Percentiles rank a stretch among this genome's conserved stretches.
phyloP scores from a whole-genome alignment of 495 filamentous ascomycete species.

The Neurospora sp. region DNA sequence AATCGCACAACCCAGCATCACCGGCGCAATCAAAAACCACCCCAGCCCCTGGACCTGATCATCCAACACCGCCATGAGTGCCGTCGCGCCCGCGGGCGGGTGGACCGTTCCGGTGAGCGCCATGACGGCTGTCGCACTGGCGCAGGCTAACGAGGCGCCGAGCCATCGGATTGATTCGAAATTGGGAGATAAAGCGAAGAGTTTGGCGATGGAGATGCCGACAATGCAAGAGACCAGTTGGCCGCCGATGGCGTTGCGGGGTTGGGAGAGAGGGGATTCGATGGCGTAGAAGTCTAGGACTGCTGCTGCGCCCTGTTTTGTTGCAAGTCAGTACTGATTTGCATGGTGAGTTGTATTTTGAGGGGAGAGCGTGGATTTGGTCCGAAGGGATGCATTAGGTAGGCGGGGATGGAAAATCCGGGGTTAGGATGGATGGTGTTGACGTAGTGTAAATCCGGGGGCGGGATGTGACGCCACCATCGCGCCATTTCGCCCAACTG shows the following conservation, averaged over 20 bases:
- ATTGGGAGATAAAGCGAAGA: slow-evolving; percentile 51
- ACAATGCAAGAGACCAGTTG: slow-evolving; percentile 59
- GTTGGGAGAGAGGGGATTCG: slow-evolving; percentile 76
- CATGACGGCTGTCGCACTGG: slow-evolving; percentile 62
- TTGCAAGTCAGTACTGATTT: not conserved
- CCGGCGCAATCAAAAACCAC: slow-evolving; percentile 62
- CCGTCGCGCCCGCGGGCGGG: slow-evolving; percentile 83
- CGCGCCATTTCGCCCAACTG: not conserved
- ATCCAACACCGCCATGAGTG: slow-evolving; percentile 64
- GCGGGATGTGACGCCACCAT: not conserved
- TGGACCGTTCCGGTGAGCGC: slow-evolving; percentile 68
- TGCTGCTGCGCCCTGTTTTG: slow-evolving; percentile 59
- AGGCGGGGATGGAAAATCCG: not conserved
- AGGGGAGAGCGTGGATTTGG: not conserved
- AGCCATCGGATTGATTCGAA: slow-evolving; percentile 54
- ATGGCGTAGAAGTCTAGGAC: slow-evolving; percentile 65
- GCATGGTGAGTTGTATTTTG: not conserved
- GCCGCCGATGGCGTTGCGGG: slow-evolving; percentile 64
- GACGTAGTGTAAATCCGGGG: not conserved
- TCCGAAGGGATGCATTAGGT: not conserved
- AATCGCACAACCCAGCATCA: slow-evolving; percentile 53
- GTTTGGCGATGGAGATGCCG: slow-evolving; percentile 56
- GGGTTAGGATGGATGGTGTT: not conserved
- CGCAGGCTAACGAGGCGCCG: slow-evolving; percentile 60
- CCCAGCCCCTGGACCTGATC: slow-evolving; percentile 47